phyloP scores from a whole-genome alignment of 2,329 filamentous ascomycete species.

The Arthrinium phaeospermum region DNA sequence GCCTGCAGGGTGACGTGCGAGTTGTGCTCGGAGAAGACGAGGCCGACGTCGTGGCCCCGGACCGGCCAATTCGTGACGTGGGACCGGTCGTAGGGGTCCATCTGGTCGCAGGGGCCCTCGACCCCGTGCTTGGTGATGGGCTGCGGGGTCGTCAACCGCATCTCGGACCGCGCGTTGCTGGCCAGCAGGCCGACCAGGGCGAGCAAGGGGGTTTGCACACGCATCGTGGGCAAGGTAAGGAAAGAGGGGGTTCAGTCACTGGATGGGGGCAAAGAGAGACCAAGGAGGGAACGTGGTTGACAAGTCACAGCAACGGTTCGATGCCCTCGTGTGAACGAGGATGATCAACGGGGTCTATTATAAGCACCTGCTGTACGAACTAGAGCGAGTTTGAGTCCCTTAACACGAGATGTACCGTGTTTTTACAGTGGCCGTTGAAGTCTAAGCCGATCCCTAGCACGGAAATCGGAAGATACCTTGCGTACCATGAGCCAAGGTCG shows the following conservation, averaged over 20 bases:
- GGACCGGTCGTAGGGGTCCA: conserved; percentile 6
- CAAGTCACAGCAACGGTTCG: background rate
- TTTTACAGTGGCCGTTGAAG: background rate
- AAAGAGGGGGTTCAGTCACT: background rate
- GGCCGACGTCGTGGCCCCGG: conserved; percentile 5
- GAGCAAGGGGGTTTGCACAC: background rate
- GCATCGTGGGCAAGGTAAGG: background rate
- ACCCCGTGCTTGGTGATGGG: background rate
- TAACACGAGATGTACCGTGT: background rate
- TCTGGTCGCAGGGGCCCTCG: background rate
- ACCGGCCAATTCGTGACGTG: conserved; percentile 4
- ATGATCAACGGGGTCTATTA: background rate
- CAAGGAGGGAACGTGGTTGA: background rate
- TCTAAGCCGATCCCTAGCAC: background rate
- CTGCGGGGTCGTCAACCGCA: background rate
- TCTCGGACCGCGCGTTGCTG: background rate
- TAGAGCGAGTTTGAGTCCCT: background rate
- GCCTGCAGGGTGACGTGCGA: background rate
- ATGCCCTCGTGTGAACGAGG: background rate
- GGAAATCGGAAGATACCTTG: background rate
- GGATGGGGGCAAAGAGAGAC: background rate
- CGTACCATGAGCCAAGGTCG: background rate
- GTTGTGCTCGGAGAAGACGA: background rate
- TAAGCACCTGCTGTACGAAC: background rate
- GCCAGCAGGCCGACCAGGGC: background rate